Conservation (phyloP, 1,284 basidiomycete species). For the Trametes sp. region DNA sequence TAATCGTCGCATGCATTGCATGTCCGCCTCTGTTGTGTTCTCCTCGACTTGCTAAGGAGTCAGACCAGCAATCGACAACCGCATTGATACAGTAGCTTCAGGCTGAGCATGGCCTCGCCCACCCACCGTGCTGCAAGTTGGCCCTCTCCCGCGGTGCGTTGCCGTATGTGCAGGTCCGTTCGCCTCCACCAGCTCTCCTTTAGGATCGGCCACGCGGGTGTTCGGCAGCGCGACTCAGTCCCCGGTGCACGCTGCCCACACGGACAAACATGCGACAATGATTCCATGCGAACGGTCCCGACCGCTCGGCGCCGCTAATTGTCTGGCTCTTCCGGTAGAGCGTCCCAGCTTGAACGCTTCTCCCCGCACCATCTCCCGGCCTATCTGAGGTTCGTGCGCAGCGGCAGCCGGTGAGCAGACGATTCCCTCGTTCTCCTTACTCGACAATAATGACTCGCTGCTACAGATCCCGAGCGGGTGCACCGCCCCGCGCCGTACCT, state of each 20-base stretch:
- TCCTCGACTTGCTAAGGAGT: too few relatives aligned
- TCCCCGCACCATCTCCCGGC: background rate
- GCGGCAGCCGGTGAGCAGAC: background rate
- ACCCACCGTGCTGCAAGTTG: too few relatives aligned
- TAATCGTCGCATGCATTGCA: too few relatives aligned
- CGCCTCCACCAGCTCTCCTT: too few relatives aligned
- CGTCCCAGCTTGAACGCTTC: background rate
- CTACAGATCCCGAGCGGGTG: background rate
- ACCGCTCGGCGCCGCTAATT: background rate
- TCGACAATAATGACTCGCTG: background rate
- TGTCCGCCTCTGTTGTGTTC: too few relatives aligned
- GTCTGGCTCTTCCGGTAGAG: background rate
- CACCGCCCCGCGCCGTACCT: background rate
- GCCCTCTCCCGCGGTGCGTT: too few relatives aligned
- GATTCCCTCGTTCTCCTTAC: background rate
- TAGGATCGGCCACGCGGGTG: background rate
- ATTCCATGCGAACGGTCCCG: background rate
- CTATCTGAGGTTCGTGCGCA: background rate
- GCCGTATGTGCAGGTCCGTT: too few relatives aligned
- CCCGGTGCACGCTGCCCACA: background rate
- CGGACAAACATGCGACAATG: constrained; percentile 1
- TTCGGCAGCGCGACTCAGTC: background rate
- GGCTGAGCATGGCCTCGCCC: too few relatives aligned
- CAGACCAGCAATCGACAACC: too few relatives aligned
- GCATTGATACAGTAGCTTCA: too few relatives aligned